These are phyloP conservation scores for Adansonia rubrostipa DNA, from an alignment of 441 rosid species.

Conservation along the genomic window DNA sequence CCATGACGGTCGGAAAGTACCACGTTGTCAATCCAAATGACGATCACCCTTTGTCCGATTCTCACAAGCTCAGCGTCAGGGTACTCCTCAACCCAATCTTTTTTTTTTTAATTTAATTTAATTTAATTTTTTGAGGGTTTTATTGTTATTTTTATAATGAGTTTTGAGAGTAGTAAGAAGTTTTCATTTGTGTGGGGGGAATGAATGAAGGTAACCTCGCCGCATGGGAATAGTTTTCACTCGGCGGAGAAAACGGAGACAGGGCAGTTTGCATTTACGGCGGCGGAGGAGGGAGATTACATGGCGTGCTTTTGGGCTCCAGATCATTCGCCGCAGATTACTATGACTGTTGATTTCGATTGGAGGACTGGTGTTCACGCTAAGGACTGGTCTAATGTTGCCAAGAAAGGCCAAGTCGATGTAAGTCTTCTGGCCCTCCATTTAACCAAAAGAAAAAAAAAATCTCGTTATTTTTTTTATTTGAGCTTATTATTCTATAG, in stretches of 20 bases:
- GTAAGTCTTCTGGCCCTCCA: conserved; percentile 36
- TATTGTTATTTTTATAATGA: not conserved
- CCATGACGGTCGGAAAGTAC: conserved; percentile 74
- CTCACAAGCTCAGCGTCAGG: conserved; percentile 59
- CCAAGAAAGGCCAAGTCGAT: conserved; percentile 70
- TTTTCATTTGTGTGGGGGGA: not conserved
- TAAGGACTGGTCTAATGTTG: conserved; percentile 69
- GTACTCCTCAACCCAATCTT: conserved; percentile 28
- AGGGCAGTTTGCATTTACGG: conserved; percentile 62
- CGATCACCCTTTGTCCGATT: conserved; percentile 53
- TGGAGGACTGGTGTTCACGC: conserved; percentile 75
- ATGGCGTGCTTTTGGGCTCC: conserved; percentile 59
- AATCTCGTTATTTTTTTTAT: not conserved
- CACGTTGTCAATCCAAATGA: conserved; percentile 56
- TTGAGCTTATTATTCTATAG: not conserved
- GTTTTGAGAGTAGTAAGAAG: not conserved
- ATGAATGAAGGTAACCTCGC: conserved; percentile 54
- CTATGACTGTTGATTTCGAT: conserved; percentile 59
- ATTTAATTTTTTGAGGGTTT: conserved; percentile 7
- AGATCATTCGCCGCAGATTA: conserved; percentile 47
- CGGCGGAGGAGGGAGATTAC: conserved; percentile 62
- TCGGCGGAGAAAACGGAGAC: conserved; percentile 47
- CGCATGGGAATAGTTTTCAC: conserved; percentile 56
- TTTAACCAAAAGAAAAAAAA: not conserved
- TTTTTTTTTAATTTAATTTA: conserved; percentile 8